Evolutionary conservation across 495 filamentous ascomycete genomes (phyloP).

Genomic region (Hypomontagnella monticulosa): DNA sequence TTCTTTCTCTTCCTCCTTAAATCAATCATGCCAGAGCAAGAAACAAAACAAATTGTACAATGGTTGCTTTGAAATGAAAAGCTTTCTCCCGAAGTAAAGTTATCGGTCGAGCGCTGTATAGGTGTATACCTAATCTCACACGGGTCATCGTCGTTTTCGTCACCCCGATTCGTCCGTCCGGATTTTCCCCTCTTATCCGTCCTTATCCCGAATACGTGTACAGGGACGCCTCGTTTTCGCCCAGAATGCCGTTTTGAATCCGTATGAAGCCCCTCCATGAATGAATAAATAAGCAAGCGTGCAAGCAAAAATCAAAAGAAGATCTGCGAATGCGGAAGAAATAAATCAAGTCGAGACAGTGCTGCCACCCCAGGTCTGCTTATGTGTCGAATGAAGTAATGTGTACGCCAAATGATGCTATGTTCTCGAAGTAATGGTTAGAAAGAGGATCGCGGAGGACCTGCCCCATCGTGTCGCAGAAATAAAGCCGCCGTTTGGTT

Average conservation of each 20-base stretch:
- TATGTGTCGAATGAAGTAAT: slow-evolving; percentile 40
- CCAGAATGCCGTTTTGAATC: slow-evolving; percentile 29
- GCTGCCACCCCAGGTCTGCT: slow-evolving; percentile 27
- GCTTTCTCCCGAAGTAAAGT: background rate
- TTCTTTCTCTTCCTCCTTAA: slow-evolving; percentile 12
- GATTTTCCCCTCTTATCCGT: slow-evolving; percentile 12
- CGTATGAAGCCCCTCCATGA: slow-evolving; percentile 9
- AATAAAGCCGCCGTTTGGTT: slow-evolving; percentile 15
- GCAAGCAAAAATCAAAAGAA: too few species aligned
- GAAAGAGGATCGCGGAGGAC: slow-evolving; percentile 33
- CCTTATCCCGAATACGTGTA: slow-evolving; percentile 46
- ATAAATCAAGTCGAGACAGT: slow-evolving; percentile 27
- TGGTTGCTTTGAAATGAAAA: slow-evolving; percentile 33
- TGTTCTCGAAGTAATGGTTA: slow-evolving; percentile 43
- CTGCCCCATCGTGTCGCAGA: slow-evolving; percentile 33
- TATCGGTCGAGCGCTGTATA: background rate
- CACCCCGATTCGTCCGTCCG: slow-evolving; percentile 3
- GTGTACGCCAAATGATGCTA: slow-evolving; percentile 48
- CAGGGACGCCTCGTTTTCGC: slow-evolving; percentile 41
- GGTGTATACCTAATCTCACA: slow-evolving; percentile 25
- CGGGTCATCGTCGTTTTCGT: slow-evolving; percentile 5
- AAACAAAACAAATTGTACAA: slow-evolving; percentile 30
- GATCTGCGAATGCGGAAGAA: background rate
- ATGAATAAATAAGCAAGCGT: slow-evolving; percentile 1
- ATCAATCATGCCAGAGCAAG: slow-evolving; percentile 10